These are phyloP conservation scores for Fomitopsis schrenkii DNA, from an alignment of 1,284 basidiomycete genomes.

Conservation along the genomic window DNA sequence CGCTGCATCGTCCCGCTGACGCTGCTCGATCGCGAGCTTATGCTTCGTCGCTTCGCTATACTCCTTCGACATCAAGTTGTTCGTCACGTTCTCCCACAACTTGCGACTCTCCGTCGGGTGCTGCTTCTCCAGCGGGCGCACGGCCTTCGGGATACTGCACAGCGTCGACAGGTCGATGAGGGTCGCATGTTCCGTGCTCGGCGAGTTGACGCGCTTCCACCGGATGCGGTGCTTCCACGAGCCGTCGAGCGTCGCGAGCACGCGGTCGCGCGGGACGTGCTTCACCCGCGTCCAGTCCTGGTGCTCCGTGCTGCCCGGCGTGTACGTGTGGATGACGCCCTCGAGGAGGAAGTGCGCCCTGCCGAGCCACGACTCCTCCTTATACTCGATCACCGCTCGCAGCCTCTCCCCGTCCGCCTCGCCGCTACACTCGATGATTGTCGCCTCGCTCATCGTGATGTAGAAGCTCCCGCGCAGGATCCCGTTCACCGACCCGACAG, in stretches of 20 bases:
- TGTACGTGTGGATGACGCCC: constrained; percentile 85
- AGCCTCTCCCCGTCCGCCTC: constrained; percentile 57
- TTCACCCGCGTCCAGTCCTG: constrained; percentile 86
- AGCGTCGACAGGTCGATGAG: constrained; percentile 80
- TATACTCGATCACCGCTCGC: constrained; percentile 88
- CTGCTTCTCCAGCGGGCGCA: constrained; percentile 81
- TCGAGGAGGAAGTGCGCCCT: constrained; percentile 86
- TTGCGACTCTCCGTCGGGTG: constrained; percentile 79
- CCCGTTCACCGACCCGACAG: constrained; percentile 87
- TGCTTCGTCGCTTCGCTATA: constrained; percentile 85
- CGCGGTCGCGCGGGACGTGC: constrained; percentile 78
- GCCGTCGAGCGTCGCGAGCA: constrained; percentile 85
- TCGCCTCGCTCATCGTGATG: constrained; percentile 79
- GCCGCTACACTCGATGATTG: constrained; percentile 80
- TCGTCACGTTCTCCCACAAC: constrained; percentile 88
- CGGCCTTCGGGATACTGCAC: constrained; percentile 76
- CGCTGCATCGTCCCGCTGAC: constrained; percentile 81
- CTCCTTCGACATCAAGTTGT: constrained; percentile 76
- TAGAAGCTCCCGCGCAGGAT: constrained; percentile 89
- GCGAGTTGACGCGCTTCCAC: constrained; percentile 59
- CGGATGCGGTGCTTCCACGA: constrained; percentile 83
- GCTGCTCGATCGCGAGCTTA: constrained; percentile 88
- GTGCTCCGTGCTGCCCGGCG: constrained; percentile 55
- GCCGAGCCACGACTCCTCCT: constrained; percentile 97
- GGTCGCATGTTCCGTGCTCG: constrained; percentile 54